phyloP scores from a whole-genome alignment of 495 filamentous ascomycete species.

The Penicillium ucsense region DNA sequence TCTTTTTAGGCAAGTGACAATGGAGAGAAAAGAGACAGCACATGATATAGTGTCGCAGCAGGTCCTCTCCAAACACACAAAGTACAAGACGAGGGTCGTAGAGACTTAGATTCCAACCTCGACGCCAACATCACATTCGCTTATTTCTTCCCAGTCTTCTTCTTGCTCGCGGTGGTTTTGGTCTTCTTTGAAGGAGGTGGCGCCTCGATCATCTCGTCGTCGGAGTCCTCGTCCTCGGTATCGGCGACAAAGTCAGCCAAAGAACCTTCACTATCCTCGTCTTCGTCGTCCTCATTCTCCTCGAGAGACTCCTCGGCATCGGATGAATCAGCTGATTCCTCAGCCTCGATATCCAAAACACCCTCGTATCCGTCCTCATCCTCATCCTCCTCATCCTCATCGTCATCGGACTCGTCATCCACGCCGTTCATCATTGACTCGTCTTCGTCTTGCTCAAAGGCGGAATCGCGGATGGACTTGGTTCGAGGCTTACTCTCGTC shows the following conservation, averaged over 20 bases:
- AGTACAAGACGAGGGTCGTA: neutral
- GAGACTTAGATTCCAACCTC: too few relatives aligned
- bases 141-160: constrained; percentile 23
- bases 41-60: too few relatives aligned
- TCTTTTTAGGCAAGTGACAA: neutral
- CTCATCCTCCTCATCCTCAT: constrained; percentile 32
- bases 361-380: constrained; percentile 30
- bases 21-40: too few relatives aligned
- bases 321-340: constrained; percentile 37
- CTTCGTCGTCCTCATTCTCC: constrained; percentile 35
- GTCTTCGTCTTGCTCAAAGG: constrained; percentile 26
- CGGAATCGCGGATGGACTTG: constrained; percentile 32
- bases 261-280: constrained; percentile 31
- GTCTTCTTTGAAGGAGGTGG: constrained; percentile 32
- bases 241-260: constrained; percentile 40
- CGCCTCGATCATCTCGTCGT: constrained; percentile 19
- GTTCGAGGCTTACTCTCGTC: constrained; percentile 31
- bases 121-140: too few relatives aligned
- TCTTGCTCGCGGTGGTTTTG: constrained; percentile 24
- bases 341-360: constrained; percentile 37
- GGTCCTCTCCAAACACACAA: neutral
- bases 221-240: constrained; percentile 34
- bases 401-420: constrained; percentile 28
- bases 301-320: constrained; percentile 39
- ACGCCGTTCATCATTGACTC: constrained; percentile 38